Percentiles rank a stretch among this genome's conserved stretches.
These are phyloP conservation scores for Mycena vitilis DNA, from an alignment of 768 basidiomycete genomes.

Conservation along the genomic window DNA sequence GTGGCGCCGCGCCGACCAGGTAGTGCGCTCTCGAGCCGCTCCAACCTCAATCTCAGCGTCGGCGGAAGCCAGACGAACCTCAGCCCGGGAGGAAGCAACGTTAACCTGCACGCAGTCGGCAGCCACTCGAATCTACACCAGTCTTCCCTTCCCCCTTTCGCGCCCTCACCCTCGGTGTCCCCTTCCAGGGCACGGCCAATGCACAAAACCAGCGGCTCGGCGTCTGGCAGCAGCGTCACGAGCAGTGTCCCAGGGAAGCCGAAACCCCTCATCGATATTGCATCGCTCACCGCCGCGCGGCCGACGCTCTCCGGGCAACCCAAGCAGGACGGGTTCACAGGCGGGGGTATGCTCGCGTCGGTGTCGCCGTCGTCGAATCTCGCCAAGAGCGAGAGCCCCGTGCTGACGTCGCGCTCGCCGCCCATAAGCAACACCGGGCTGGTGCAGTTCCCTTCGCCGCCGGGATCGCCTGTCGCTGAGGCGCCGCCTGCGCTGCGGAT, in stretches of 20 bases:
- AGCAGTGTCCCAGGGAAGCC: slow-evolving; percentile 17
- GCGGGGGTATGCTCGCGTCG: slow-evolving; percentile 45
- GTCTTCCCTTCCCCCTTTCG: not conserved
- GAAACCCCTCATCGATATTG: slow-evolving; percentile 67
- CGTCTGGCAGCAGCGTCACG: slow-evolving; percentile 21
- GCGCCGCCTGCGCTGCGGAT: slow-evolving; percentile 22
- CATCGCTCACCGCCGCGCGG: slow-evolving; percentile 47
- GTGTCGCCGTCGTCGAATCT: too few species aligned
- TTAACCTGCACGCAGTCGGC: slow-evolving; percentile 16
- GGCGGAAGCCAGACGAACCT: slow-evolving; percentile 32
- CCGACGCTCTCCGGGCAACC: slow-evolving; percentile 20
- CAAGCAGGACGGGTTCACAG: slow-evolving; percentile 52
- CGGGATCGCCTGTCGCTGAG: slow-evolving; percentile 27
- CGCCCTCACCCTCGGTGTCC: not conserved
- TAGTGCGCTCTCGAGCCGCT: slow-evolving; percentile 60
- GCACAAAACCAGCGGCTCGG: slow-evolving; percentile 4
- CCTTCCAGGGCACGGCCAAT: too few species aligned
- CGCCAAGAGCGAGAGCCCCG: slow-evolving; percentile 24
- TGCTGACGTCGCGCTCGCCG: slow-evolving; percentile 35
- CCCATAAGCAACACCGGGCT: slow-evolving; percentile 16
- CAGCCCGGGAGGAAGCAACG: slow-evolving; percentile 2
- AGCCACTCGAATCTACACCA: slow-evolving; percentile 18
- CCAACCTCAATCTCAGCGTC: not conserved
- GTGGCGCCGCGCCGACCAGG: slow-evolving; percentile 75
- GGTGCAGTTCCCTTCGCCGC: slow-evolving; percentile 34